A percentile compares a stretch with the other conserved stretches of the same genome.
These are phyloP conservation scores for Emydomyces testavorans DNA, from an alignment of 2,329 filamentous ascomycete species.

Conservation along the genomic window DNA sequence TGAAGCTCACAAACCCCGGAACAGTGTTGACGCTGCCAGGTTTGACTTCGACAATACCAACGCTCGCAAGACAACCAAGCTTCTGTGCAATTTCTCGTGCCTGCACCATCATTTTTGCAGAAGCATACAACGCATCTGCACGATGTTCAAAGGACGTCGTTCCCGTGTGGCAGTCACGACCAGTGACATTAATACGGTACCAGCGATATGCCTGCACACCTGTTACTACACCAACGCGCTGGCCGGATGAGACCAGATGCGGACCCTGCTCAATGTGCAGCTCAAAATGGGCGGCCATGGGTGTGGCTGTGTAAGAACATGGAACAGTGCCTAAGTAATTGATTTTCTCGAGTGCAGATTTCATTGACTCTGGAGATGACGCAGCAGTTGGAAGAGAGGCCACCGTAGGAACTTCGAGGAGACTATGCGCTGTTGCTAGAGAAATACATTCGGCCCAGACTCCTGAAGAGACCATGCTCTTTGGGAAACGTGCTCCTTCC, in stretches of 20 bases:
- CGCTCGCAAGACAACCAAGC: slow-evolving; percentile 52
- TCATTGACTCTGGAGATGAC: slow-evolving; percentile 51
- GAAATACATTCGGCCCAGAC: slow-evolving; percentile 64
- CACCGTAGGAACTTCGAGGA: slow-evolving; percentile 48
- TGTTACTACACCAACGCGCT: slow-evolving; percentile 57
- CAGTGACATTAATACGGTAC: slow-evolving; percentile 55
- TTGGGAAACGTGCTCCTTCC: slow-evolving; percentile 69
- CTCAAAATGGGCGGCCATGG: slow-evolving; percentile 68
- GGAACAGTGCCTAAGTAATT: slow-evolving; percentile 53
- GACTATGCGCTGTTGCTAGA: slow-evolving; percentile 49
- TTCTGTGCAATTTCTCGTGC: slow-evolving; percentile 52
- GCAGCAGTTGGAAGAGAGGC: slow-evolving; percentile 36
- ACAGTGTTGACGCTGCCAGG: slow-evolving; percentile 66
- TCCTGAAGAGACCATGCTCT: slow-evolving; percentile 61
- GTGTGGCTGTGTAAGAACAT: slow-evolving; percentile 47
- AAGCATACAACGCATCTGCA: slow-evolving; percentile 56
- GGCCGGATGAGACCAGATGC: slow-evolving; percentile 52
- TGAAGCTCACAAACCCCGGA: slow-evolving; percentile 55
- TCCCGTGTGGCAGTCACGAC: slow-evolving; percentile 61
- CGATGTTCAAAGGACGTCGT: slow-evolving; percentile 58
- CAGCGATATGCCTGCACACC: slow-evolving; percentile 67
- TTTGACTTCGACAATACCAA: slow-evolving; percentile 55
- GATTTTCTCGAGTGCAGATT: slow-evolving; percentile 57
- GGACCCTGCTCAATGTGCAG: slow-evolving; percentile 79
- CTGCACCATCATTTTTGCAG: slow-evolving; percentile 55